Evolutionary conservation across 495 filamentous ascomycete genomes (phyloP).

Genomic region (Podospora fimiseda): DNA sequence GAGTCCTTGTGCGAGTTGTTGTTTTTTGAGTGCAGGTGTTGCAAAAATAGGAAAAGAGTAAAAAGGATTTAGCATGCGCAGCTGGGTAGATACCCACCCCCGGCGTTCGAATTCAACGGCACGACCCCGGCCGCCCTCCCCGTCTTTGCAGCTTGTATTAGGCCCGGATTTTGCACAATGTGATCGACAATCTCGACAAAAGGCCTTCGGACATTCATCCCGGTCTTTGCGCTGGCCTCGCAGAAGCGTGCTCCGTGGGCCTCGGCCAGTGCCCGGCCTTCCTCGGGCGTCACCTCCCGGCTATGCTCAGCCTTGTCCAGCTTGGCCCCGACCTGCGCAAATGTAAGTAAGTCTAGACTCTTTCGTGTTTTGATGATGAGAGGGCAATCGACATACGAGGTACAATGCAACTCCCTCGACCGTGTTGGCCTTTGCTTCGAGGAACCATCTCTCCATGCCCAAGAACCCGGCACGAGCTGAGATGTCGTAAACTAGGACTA

Average conservation of each 20-base stretch:
- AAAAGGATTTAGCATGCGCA: constrained; percentile 20
- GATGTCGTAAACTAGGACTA: constrained; percentile 56
- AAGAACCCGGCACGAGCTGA: constrained; percentile 48
- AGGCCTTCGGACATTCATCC: constrained; percentile 45
- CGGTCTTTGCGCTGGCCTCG: constrained; percentile 51
- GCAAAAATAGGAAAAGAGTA: neutral
- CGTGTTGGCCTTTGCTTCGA: constrained; percentile 50
- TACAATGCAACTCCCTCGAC: constrained; percentile 46
- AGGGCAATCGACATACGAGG: constrained; percentile 33
- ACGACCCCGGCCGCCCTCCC: constrained; percentile 16
- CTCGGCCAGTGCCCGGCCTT: constrained; percentile 46
- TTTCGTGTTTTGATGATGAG: neutral
- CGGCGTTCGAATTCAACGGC: constrained; percentile 1
- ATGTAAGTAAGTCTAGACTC: constrained; percentile 1
- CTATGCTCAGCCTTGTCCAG: constrained; percentile 41
- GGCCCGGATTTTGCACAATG: constrained; percentile 42
- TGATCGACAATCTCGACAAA: constrained; percentile 51
- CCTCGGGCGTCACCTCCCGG: constrained; percentile 44
- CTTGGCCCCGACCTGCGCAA: constrained; percentile 47
- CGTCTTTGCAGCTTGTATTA: constrained; percentile 29
- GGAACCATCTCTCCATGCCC: constrained; percentile 53
- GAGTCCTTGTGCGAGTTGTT: neutral
- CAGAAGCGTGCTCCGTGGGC: constrained; percentile 45
- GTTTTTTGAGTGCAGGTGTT: neutral
- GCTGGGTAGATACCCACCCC: constrained; percentile 6